These are phyloP conservation scores for Lagenaria siceraria DNA, from an alignment of 306 rosid species.

Conservation along the genomic window DNA sequence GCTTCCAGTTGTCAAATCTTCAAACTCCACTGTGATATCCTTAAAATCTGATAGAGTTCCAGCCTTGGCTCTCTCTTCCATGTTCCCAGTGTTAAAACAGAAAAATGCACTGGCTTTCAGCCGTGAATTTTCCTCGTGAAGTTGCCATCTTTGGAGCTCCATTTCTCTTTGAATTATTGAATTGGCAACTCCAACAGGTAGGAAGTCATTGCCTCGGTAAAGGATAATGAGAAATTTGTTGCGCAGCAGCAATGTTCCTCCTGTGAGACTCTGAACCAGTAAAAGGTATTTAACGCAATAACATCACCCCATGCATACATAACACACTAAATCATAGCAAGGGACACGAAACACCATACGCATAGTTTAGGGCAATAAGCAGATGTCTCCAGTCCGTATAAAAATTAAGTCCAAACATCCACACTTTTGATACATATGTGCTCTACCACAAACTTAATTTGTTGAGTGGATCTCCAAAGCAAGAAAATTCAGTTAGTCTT, in stretches of 20 bases:
- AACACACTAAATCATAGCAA: neutral
- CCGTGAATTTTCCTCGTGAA: constrained; percentile 56
- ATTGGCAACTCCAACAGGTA: constrained; percentile 41
- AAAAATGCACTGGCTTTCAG: constrained; percentile 33
- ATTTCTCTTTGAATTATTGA: constrained; percentile 50
- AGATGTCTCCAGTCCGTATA: neutral
- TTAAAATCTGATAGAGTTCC: constrained; percentile 65
- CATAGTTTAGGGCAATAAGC: neutral
- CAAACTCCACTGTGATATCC: constrained; percentile 28
- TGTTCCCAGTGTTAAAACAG: constrained; percentile 24
- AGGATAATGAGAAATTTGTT: constrained; percentile 61
- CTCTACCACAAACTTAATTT: neutral
- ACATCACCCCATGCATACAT: neutral
- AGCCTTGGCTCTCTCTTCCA: constrained; percentile 23
- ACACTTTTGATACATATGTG: neutral
- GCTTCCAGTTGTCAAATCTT: constrained; percentile 10
- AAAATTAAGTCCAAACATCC: neutral
- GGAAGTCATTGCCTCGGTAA: constrained; percentile 79
- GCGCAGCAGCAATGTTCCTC: constrained; percentile 68
- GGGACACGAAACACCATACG: neutral
- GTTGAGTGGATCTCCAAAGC: neutral
- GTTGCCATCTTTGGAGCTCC: constrained; percentile 45
- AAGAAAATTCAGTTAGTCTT: neutral
- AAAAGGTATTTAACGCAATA: neutral
- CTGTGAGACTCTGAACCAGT: constrained; percentile 59